Evolutionary conservation across 169 alveolate species (phyloP).

Genomic region (Plasmodium inui): DNA sequence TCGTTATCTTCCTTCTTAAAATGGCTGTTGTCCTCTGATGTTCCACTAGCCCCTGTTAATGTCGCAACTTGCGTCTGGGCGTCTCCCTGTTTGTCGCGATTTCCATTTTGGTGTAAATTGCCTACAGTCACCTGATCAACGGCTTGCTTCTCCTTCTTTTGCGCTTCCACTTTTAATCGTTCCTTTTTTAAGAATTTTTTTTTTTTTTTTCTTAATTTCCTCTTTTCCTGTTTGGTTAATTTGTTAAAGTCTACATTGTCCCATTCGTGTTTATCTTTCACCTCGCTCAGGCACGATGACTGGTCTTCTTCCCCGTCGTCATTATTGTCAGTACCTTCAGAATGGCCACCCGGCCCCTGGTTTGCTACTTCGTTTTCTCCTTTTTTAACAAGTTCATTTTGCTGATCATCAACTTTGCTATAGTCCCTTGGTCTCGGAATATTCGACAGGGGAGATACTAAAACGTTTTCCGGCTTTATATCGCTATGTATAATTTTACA

Average conservation of each 20-base stretch:
- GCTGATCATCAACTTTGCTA: background rate
- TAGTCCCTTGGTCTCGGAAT: constrained; percentile 39
- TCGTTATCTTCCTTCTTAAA: constrained; percentile 60
- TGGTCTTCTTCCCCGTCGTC: constrained; percentile 39
- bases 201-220: constrained; percentile 40
- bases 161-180: constrained; percentile 38
- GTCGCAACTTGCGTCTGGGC: background rate
- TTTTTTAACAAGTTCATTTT: background rate
- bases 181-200: constrained; percentile 35
- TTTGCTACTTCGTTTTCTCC: background rate
- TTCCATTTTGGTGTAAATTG: background rate
- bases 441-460: constrained; percentile 79
- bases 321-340: background rate
- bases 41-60: background rate
- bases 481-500: constrained; percentile 99
- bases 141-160: background rate
- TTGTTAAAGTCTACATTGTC: constrained; percentile 35
- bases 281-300: constrained; percentile 15
- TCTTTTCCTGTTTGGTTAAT: constrained; percentile 43
- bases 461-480: constrained; percentile 99
- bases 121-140: background rate
- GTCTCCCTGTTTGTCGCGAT: background rate
- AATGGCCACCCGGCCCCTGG: background rate
- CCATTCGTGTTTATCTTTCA: constrained; percentile 12
- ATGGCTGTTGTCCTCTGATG: constrained; percentile 3